Evolutionary conservation across 257 asterid genomes (phyloP).

Genomic region (Dorcoceras hygrometricum): DNA sequence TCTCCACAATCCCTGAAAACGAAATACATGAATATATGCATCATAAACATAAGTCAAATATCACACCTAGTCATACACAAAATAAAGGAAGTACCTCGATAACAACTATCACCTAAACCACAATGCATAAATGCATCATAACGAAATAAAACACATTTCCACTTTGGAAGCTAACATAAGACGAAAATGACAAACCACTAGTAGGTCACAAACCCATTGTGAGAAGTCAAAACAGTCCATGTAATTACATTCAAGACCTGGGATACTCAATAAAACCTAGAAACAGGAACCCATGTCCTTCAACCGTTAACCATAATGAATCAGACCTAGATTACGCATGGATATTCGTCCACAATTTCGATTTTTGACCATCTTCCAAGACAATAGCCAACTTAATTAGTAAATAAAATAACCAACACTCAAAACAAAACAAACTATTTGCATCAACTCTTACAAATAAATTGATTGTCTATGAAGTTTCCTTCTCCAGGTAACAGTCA

Average conservation of each 20-base stretch:
- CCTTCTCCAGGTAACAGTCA: not conserved
- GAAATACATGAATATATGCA: conserved; percentile 8
- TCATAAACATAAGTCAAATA: too few relatives aligned
- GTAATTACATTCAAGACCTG: not conserved
- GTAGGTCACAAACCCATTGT: not conserved
- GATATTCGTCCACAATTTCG: not conserved
- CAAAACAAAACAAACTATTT: not conserved
- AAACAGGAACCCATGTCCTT: not conserved
- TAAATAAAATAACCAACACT: not conserved
- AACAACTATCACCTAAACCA: conserved; percentile 7
- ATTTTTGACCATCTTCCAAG: not conserved
- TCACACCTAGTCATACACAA: not conserved
- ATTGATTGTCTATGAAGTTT: too few relatives aligned
- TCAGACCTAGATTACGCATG: not conserved
- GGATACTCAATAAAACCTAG: not conserved
- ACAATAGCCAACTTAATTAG: too few relatives aligned
- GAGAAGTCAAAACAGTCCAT: not conserved
- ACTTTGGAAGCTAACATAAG: conserved; percentile 8
- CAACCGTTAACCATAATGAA: not conserved
- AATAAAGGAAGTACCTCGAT: not conserved
- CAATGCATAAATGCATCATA: not conserved
- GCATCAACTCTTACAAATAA: not conserved
- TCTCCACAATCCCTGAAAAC: conserved; percentile 30
- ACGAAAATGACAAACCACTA: too few relatives aligned
- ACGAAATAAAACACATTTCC: not conserved